phyloP scores from a whole-genome alignment of 306 rosid species.

The Citrullus amarus region DNA sequence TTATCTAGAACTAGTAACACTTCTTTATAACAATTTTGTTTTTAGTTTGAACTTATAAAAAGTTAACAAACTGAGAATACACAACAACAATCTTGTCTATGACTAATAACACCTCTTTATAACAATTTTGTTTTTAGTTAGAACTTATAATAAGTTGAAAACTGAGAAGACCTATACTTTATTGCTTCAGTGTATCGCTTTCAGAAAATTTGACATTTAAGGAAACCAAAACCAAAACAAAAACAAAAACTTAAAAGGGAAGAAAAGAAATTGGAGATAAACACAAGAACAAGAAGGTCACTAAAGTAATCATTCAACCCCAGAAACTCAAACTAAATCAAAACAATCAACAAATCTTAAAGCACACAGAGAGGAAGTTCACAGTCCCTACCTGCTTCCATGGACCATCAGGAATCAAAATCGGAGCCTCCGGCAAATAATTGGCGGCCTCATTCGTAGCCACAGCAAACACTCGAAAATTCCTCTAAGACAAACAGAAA shows the following conservation, averaged over 20 bases:
- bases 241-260: not conserved
- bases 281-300: not conserved
- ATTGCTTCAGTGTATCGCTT: not conserved
- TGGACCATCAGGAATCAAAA: slow-evolving; percentile 78
- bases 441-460: slow-evolving; percentile 23
- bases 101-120: no score
- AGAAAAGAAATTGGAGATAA: not conserved
- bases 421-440: slow-evolving; percentile 70
- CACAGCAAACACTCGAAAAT: slow-evolving; percentile 21
- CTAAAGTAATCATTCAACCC: not conserved
- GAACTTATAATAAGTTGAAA: not conserved
- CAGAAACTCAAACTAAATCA: not conserved
- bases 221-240: not conserved
- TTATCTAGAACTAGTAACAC: no score
- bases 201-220: not conserved
- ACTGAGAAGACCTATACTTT: not conserved
- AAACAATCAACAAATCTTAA: not conserved
- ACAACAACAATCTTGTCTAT: not conserved
- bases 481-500: slow-evolving; percentile 10
- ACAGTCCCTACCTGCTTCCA: slow-evolving; percentile 62
- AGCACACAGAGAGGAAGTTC: not conserved
- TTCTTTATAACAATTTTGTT: no score
- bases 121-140: no score
- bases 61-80: not conserved
- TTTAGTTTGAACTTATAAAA: not conserved